These are phyloP conservation scores for Diaporthe velutina DNA, from an alignment of 2,329 filamentous ascomycete genomes.

Conservation along the genomic window DNA sequence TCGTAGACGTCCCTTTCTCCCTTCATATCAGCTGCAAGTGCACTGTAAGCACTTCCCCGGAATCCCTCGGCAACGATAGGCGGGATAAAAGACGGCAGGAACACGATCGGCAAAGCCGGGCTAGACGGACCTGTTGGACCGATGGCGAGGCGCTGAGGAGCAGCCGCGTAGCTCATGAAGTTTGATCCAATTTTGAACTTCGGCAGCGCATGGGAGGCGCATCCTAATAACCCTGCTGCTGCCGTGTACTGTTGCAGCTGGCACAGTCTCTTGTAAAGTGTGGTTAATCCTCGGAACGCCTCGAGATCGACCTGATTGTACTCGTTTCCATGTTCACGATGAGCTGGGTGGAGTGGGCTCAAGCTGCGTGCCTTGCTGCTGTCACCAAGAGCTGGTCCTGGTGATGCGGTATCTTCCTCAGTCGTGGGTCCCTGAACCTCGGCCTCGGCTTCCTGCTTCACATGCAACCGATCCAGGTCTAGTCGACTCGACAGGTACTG, in stretches of 20 bases:
- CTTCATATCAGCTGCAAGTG: background rate
- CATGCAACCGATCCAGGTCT: background rate
- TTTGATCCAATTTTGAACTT: background rate
- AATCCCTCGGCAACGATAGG: background rate
- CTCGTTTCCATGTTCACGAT: fast-evolving
- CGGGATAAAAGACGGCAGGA: background rate
- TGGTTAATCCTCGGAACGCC: background rate
- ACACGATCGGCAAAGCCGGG: background rate
- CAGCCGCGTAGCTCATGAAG: background rate
- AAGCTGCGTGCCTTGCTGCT: no score
- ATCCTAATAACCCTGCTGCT: background rate
- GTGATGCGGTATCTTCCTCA: no score
- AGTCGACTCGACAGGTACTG: background rate
- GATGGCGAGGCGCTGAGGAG: background rate
- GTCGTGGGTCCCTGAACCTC: fast-evolving
- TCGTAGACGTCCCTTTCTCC: background rate
- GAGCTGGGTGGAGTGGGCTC: fast-evolving
- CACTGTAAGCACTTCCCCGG: background rate
- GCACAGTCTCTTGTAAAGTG: slow-evolving; percentile 3
- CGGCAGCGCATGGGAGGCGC: background rate
- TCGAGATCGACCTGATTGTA: background rate
- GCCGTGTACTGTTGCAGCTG: background rate
- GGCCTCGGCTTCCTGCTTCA: background rate
- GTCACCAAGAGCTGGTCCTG: fast-evolving
- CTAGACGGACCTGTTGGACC: background rate